These are phyloP conservation scores for Cyclocybe aegerita DNA, from an alignment of 768 basidiomycete genomes.

Conservation along the genomic window DNA sequence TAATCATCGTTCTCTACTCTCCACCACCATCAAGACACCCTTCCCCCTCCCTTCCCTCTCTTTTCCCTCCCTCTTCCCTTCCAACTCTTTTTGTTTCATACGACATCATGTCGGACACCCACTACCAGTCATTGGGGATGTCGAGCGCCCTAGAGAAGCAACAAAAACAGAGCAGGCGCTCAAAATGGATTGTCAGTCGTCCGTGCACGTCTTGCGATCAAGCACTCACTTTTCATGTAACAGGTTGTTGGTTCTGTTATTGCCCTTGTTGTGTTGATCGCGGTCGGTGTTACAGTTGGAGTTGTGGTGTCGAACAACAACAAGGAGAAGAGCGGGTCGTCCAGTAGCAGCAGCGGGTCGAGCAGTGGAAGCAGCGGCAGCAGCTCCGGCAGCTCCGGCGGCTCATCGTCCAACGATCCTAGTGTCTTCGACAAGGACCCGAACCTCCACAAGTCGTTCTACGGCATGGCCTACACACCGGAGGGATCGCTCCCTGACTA, in stretches of 20 bases:
- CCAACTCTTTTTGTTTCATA: conserved; percentile 8
- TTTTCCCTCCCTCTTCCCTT: conserved; percentile 6
- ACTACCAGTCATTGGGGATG: conserved; percentile 22
- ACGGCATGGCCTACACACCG: conserved; percentile 87
- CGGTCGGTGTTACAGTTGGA: conserved; percentile 61
- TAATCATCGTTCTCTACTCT: conserved; percentile 1
- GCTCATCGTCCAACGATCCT: conserved; percentile 49
- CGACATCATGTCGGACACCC: conserved; percentile 12
- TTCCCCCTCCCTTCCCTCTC: conserved; percentile 5
- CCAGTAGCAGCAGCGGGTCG: conserved; percentile 1
- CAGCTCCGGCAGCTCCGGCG: conserved; percentile 3
- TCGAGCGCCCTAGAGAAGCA: conserved; percentile 28
- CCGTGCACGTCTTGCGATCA: not conserved
- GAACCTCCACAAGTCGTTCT: conserved; percentile 71
- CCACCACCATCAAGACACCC: not conserved
- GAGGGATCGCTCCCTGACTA: conserved; percentile 60
- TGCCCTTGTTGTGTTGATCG: conserved; percentile 49
- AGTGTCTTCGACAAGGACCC: conserved; percentile 69
- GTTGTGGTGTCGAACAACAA: conserved; percentile 61
- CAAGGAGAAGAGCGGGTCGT: conserved; percentile 24
- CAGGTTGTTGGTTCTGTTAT: conserved; percentile 55
- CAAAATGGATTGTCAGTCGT: conserved; percentile 57
- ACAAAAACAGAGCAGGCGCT: conserved; percentile 32
- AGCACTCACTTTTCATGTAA: not conserved
- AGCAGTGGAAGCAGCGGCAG: conserved; percentile 8